Evolutionary conservation across 768 basidiomycete genomes (phyloP), one percentile per base, ranked within the genome.

Genomic region (Galerina marginata): DNA sequence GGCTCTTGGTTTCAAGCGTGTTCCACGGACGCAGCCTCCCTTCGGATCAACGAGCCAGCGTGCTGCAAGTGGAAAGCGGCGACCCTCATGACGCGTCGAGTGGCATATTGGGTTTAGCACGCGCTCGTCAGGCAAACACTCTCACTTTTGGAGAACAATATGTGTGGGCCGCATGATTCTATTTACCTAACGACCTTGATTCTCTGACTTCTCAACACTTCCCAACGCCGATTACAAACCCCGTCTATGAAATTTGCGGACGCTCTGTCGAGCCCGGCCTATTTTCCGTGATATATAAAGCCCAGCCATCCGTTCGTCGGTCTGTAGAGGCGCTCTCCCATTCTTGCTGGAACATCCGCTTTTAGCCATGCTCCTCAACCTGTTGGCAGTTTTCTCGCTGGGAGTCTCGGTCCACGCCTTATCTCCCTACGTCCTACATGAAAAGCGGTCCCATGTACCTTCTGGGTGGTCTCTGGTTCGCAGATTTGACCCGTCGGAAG

Each of bases 401-500:
- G 14, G 25, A n/a, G 52, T 46, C 26, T 16, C 43, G 47, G 60
- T 37, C 6, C 60, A 47, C 9, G 58, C 58, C 79, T 67, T 74
- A 6, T 39, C 56, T 14, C 81, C 61, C 69, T 83, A 75, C 77
- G 69, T 76, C 29, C 58, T 75, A 2, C 78, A 79, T 60, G 78
- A 79, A 62, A 76, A 70, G 25, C 79, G 83, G 15, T 67, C 74
- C 9, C 54, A 67, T 29, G 62, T 72, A 23, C 83, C 83, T 2
- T 39, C 63, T 25, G 81, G 79, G 59, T 84, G 83, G 82, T 60
- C 68, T 1, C 67, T 74, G 43, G 64, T 73, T 38, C 75, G 78
- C 25, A 72, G 77, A 43, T 75, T 77, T 40, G 70, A 74, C 5
- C 58, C 77, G 14, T 66, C 73, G 12, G 62, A 68, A 1, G 51